Base-by-base conservation (phyloP, 768 basidiomycete genomes). In the Termitomyces eurrhizus region DNA sequence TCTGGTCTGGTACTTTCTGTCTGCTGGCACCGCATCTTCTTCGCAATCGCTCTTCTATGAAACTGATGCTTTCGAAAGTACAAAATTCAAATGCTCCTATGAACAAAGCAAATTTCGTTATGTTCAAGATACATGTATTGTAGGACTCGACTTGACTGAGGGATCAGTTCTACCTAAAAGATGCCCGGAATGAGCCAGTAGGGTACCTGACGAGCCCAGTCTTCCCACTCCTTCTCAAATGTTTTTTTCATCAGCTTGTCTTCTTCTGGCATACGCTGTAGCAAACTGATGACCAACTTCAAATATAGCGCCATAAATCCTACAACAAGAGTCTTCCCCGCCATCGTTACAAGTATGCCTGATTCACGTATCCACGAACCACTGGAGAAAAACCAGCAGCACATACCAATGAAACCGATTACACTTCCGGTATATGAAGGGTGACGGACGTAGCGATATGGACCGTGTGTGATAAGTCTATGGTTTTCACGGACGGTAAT, bases 171-270 rank as follows among this genome's bases (percentile, higher is more conserved):
- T n/a, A n/a, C n/a, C n/a, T n/a, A n/a, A n/a, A n/a, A 61, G 11
- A 63, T 7, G 4, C 63, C 58, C 13, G 57, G 62, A 13, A 66
- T 37, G 7, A 64, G 57, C 39, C 42, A n/a, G 41, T 61, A 62
- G 7, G 64, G 66, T 21, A 65, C 62, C n/a, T 21, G 24, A 29
- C 35, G 37, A 12, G 64, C 66, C 57, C 64, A 65, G 16, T 62
- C 56, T 13, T 64, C 63, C 65, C 65, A 66, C 39, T 60, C 63
- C 26, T 58, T 58, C 14, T 61, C 63, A 49, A 66, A 66, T 26
- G 51, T 45, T 11, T 21, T 37, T 32, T 57, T 62, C 59, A 64
- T 42, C 44, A 62, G n/a, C 52, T 9, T 24, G 33, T 66, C 65
- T 26, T 66, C 65, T n/a, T 52, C 52, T 0, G 59, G 57, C 52